Evolutionary conservation across 306 rosid species (phyloP), one percentile per base, ranked within the genome.

Genomic region (Psophocarpus tetragonolobus): DNA sequence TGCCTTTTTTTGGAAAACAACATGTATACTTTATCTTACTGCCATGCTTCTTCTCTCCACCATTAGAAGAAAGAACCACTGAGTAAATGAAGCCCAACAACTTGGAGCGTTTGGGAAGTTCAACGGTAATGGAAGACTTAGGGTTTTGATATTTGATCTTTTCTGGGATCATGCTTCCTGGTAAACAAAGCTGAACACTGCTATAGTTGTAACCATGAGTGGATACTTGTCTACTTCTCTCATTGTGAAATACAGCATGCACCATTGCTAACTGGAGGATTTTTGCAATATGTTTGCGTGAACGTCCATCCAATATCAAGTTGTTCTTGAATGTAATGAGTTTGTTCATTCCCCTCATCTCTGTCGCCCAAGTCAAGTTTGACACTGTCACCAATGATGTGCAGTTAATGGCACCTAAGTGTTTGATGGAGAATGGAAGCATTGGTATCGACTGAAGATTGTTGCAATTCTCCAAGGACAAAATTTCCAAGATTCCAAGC

Each of bases 331-430:
- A 81, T 7, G 48, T 45, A 18, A 74, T 18, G 0, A 64, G 3
- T 29, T n/a, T n/a, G n/a, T n/a, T n/a, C n/a, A n/a, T n/a, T n/a
- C n/a, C n/a, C n/a, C n/a, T n/a, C n/a, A n/a, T n/a, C n/a, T n/a
- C n/a, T n/a, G n/a, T n/a, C n/a, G n/a, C n/a, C n/a, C n/a, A n/a
- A n/a, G n/a, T n/a, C n/a, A n/a, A n/a, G n/a, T n/a, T n/a, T n/a
- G n/a, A n/a, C n/a, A n/a, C 80, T 1, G 15, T n/a, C 50, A 29
- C 58, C 51, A 86, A 38, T 4, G 74, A 61, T 3, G 53, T 3
- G 81, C 89, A 86, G 51, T 67, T 74, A 6, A 4, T 5, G 13
- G 68, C 87, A 6, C 56, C 6, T 11, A 86, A 35, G 29, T 39
- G 14, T 36, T 32, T 15, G 11, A 86, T 5, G 15, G 0, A 1